These are phyloP conservation scores for Aegilops sharonensis DNA, from an alignment of 176 grass and related monocot species.

Conservation along the genomic window DNA sequence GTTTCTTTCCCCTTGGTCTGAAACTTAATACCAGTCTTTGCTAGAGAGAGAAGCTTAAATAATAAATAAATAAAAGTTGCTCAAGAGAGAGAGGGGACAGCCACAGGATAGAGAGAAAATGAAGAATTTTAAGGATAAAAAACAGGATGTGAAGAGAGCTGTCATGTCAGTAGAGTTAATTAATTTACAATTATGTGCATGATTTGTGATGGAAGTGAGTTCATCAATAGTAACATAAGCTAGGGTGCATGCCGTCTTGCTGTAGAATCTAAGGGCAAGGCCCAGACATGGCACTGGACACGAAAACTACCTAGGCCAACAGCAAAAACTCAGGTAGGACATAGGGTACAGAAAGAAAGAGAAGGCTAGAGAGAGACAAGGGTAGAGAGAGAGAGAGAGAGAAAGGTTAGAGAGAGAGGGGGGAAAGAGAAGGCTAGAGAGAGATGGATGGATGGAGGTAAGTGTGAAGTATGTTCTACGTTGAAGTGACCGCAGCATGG, in stretches of 20 bases:
- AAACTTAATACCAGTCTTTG: conserved; percentile 36
- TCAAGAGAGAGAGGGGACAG: neutral
- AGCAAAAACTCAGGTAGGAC: conserved; percentile 12
- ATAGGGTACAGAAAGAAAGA: conserved; percentile 31
- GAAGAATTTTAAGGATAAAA: conserved; percentile 4
- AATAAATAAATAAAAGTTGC: neutral
- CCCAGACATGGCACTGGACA: neutral
- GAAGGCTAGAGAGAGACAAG: neutral
- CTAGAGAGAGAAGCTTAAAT: conserved; percentile 7
- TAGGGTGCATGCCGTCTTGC: neutral
- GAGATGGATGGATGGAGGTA: conserved; percentile 1
- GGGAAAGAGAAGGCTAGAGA: neutral
- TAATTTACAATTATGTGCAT: neutral
- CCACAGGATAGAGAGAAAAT: conserved; percentile 12
- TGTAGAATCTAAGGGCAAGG: conserved; percentile 26
- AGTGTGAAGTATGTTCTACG: conserved; percentile 44
- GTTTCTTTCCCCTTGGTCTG: conserved; percentile 41
- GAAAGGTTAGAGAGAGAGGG: neutral
- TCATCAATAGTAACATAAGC: neutral
- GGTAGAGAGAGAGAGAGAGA: too few relatives aligned
- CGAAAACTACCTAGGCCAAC: conserved; percentile 16
- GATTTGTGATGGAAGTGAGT: neutral
- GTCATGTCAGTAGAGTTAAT: conserved; percentile 5
- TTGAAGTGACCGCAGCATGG: conserved; percentile 42
- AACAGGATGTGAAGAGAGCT: neutral